A percentile compares a stretch with the other conserved stretches of the same genome.
Evolutionary conservation across 352 stramenopile species (phyloP).

Genomic region (Phytophthora chlamydospora): DNA sequence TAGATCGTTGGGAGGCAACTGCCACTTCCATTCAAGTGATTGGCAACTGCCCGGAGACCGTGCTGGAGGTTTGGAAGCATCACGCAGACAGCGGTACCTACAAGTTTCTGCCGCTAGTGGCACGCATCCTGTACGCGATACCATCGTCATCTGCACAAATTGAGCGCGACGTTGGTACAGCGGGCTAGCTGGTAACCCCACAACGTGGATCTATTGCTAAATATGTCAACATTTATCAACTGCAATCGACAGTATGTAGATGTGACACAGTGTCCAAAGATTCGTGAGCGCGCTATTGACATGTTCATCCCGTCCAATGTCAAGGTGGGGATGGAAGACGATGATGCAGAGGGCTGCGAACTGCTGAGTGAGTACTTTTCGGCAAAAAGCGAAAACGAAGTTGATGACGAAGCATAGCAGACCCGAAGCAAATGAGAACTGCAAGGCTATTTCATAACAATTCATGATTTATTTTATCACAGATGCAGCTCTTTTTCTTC

Average conservation of each 20-base stretch:
- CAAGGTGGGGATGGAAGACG: conserved; percentile 2
- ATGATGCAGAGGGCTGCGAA: conserved; percentile 5
- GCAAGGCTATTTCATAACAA: too few relatives aligned
- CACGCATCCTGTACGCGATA: conserved; percentile 6
- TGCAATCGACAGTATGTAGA: conserved; percentile 7
- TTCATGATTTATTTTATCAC: too few relatives aligned
- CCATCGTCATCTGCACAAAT: conserved; percentile 12
- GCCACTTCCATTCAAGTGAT: too few relatives aligned
- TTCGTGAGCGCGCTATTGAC: background rate
- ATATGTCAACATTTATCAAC: conserved; percentile 14
- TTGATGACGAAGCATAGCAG: too few relatives aligned
- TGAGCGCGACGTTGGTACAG: conserved; percentile 9
- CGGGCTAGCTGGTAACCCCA: background rate
- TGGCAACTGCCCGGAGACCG: too few relatives aligned
- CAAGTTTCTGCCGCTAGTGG: conserved; percentile 4
- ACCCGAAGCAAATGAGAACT: too few relatives aligned
- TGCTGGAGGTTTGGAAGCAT: too few relatives aligned
- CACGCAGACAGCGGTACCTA: too few relatives aligned
- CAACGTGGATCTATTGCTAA: conserved; percentile 3
- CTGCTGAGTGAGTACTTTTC: too few relatives aligned
- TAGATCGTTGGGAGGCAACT: too few relatives aligned
- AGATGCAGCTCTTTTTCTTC: too few relatives aligned
- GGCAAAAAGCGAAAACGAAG: too few relatives aligned
- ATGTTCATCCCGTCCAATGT: conserved; percentile 1
- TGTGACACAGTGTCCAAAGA: conserved; percentile 12